Evolutionary conservation across 352 stramenopile species (phyloP).

Genomic region (Phytopythium ostracodes): DNA sequence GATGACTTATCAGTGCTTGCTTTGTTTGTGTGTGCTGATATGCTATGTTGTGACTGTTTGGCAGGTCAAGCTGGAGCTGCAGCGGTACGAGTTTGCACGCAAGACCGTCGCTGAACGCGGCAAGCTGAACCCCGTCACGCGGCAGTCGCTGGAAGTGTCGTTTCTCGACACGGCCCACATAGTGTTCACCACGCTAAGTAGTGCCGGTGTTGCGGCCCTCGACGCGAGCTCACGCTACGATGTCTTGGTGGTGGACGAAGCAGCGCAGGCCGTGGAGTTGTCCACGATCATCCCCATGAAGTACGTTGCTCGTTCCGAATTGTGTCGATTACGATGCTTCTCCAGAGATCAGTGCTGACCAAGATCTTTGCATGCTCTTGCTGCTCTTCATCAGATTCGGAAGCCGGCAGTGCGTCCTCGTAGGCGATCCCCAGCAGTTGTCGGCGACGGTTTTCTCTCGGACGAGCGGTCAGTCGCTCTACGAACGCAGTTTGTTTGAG

Average conservation of each 20-base stretch:
- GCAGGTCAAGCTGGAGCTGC: slow-evolving; percentile 77
- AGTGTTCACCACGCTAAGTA: slow-evolving; percentile 91
- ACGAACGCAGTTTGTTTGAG: slow-evolving; percentile 92
- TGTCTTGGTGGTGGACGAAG: slow-evolving; percentile 85
- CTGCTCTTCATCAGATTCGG: slow-evolving; percentile 51
- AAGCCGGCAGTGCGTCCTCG: slow-evolving; percentile 88
- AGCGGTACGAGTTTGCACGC: slow-evolving; percentile 77
- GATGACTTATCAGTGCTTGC: too few species aligned
- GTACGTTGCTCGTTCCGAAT: slow-evolving; percentile 30
- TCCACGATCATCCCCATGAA: slow-evolving; percentile 90
- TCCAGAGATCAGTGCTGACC: not conserved
- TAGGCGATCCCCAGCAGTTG: slow-evolving; percentile 92
- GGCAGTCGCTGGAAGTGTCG: slow-evolving; percentile 79
- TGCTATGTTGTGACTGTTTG: not conserved
- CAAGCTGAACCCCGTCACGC: slow-evolving; percentile 58
- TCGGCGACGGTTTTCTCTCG: slow-evolving; percentile 92
- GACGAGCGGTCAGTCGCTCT: slow-evolving; percentile 77
- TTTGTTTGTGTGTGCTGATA: too few species aligned
- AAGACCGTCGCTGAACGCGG: slow-evolving; percentile 55
- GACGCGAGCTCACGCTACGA: slow-evolving; percentile 78
- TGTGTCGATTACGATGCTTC: not conserved
- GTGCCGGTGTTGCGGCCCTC: slow-evolving; percentile 74
- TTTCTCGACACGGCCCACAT: slow-evolving; percentile 90
- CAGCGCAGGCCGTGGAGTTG: slow-evolving; percentile 81
- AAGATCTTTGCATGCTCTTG: not conserved